Evolutionary conservation across 2,329 filamentous ascomycete species (phyloP).

Genomic region (Alternaria ethzedia): DNA sequence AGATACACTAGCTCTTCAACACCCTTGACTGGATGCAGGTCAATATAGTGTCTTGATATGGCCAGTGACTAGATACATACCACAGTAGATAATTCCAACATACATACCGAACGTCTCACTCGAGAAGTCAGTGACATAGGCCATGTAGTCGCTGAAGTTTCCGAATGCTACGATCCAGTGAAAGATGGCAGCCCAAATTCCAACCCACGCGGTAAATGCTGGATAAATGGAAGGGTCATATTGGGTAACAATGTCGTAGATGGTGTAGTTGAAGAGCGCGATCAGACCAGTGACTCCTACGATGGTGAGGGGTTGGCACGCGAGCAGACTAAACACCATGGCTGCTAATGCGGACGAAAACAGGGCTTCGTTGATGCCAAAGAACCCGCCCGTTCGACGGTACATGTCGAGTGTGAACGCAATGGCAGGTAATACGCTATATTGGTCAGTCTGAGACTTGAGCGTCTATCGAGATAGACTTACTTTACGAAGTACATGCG

Average conservation of each 20-base stretch:
- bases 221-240: slow-evolving; percentile 60
- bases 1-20: slow-evolving; percentile 62
- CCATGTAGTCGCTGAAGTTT: slow-evolving; percentile 64
- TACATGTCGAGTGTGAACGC: slow-evolving; percentile 67
- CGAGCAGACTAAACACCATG: slow-evolving; percentile 60
- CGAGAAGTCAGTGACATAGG: slow-evolving; percentile 64
- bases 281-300: slow-evolving; percentile 62
- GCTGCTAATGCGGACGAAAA: slow-evolving; percentile 63
- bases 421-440: slow-evolving; percentile 62
- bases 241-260: slow-evolving; percentile 61
- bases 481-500: slow-evolving; percentile 66
- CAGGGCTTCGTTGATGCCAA: slow-evolving; percentile 63
- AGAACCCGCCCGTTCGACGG: slow-evolving; percentile 61
- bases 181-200: slow-evolving; percentile 64
- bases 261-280: slow-evolving; percentile 65
- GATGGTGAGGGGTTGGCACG: slow-evolving; percentile 62
- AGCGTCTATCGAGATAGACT: slow-evolving; percentile 3
- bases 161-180: slow-evolving; percentile 62
- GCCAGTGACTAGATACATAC: slow-evolving; percentile 34
- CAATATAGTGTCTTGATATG: background rate
- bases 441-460: background rate
- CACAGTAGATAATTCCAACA: slow-evolving; percentile 63
- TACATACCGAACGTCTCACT: slow-evolving; percentile 62
- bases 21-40: slow-evolving; percentile 55
- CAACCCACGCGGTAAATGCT: slow-evolving; percentile 62